Percentiles rank a stretch among this genome's conserved stretches.
These are phyloP conservation scores for Crepidotus variabilis DNA, from an alignment of 768 basidiomycete genomes.

Conservation along the genomic window DNA sequence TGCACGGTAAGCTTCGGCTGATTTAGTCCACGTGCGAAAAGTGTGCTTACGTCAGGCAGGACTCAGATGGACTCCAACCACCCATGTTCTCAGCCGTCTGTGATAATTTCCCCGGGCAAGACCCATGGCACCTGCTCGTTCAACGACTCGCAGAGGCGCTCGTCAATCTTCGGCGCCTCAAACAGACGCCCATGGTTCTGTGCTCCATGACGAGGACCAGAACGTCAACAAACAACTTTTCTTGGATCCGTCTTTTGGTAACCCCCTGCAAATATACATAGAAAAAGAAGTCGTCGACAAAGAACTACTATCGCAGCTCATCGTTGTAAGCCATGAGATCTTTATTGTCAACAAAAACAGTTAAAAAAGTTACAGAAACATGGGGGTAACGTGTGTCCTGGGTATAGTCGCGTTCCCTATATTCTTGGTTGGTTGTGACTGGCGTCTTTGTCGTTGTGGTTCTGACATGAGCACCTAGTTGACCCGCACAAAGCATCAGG, in stretches of 20 bases:
- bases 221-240: constrained; percentile 53
- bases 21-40: too few species aligned
- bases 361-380: constrained; percentile 50
- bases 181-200: constrained; percentile 23
- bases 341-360: neutral
- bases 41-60: neutral
- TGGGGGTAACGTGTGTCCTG: constrained; percentile 68
- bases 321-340: constrained; percentile 54
- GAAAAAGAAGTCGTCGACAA: constrained; percentile 78
- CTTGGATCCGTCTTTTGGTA: constrained; percentile 80
- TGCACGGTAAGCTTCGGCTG: too few species aligned
- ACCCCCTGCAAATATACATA: constrained; percentile 69
- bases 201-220: constrained; percentile 27
- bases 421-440: constrained; percentile 59
- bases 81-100: constrained; percentile 23
- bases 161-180: constrained; percentile 32
- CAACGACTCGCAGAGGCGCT: constrained; percentile 44
- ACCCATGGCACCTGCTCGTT: constrained; percentile 84
- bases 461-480: constrained; percentile 40
- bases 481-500: constrained; percentile 77
- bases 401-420: constrained; percentile 73
- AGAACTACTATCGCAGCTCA: constrained; percentile 56
- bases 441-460: constrained; percentile 1
- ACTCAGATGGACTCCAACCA: constrained; percentile 43
- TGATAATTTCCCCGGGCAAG: constrained; percentile 38